These are phyloP conservation scores for Calonectria ilicicola DNA, from an alignment of 2,329 filamentous ascomycete species.

Conservation along the genomic window DNA sequence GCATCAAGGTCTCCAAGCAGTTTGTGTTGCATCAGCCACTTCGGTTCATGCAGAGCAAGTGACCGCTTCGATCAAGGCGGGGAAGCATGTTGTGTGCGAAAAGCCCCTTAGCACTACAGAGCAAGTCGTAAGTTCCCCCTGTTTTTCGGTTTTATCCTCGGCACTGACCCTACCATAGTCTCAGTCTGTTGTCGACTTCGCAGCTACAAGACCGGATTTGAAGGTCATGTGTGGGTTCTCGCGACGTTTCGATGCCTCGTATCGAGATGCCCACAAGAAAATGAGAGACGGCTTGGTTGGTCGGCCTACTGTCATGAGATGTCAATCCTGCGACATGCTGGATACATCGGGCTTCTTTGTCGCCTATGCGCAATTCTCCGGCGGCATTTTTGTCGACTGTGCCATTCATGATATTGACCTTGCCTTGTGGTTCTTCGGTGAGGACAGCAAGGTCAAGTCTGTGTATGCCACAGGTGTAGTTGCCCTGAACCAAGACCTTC, in stretches of 20 bases:
- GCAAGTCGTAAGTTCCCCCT: conserved; percentile 61
- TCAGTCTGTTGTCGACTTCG: conserved; percentile 69
- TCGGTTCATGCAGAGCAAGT: conserved; percentile 41
- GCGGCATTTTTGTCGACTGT: conserved; percentile 79
- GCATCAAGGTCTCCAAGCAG: conserved; percentile 24
- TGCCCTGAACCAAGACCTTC: conserved; percentile 47
- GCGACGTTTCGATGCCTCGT: conserved; percentile 54
- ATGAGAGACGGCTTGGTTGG: conserved; percentile 64
- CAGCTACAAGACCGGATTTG: conserved; percentile 65
- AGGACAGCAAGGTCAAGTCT: conserved; percentile 46
- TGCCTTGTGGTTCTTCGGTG: conserved; percentile 48
- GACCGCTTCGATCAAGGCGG: conserved; percentile 35
- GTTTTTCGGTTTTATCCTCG: too few species aligned
- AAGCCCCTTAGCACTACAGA: conserved; percentile 48
- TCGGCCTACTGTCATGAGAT: conserved; percentile 70
- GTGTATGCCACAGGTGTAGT: conserved; percentile 46
- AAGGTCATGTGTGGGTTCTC: conserved; percentile 68
- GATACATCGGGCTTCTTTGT: conserved; percentile 77
- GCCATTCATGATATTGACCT: conserved; percentile 74
- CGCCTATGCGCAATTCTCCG: conserved; percentile 72
- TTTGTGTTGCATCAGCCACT: conserved; percentile 40
- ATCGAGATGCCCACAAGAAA: conserved; percentile 68
- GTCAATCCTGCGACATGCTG: conserved; percentile 76
- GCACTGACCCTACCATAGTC: conserved; percentile 53
- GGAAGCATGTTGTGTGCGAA: conserved; percentile 39